Conservation (phyloP, 495 filamentous ascomycete species). For the Talaromyces ruber region DNA sequence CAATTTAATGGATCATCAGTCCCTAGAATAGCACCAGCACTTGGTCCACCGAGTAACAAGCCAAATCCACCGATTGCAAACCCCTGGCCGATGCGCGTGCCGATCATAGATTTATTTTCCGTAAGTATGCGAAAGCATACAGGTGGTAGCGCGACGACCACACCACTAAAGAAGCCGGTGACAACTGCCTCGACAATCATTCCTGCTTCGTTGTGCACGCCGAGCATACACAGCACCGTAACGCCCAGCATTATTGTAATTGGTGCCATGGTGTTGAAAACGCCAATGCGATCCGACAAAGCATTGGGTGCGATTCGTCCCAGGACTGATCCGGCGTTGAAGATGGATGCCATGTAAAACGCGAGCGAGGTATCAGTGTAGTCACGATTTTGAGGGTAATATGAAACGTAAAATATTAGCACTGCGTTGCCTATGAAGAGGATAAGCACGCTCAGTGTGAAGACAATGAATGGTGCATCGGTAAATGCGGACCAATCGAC, state of each 20-base stretch:
- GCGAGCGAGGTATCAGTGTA: slow-evolving; percentile 50
- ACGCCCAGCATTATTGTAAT: slow-evolving; percentile 19
- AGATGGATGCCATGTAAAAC: slow-evolving; percentile 34
- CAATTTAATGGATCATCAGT: slow-evolving; percentile 1
- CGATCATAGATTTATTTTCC: slow-evolving; percentile 15
- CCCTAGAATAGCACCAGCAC: slow-evolving; percentile 31
- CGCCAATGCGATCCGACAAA: slow-evolving; percentile 27
- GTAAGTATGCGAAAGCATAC: slow-evolving; percentile 13
- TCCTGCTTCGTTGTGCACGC: slow-evolving; percentile 15
- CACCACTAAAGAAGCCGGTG: slow-evolving; percentile 27
- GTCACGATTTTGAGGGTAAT: slow-evolving; percentile 40
- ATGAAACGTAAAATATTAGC: slow-evolving; percentile 35
- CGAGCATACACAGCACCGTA: slow-evolving; percentile 21
- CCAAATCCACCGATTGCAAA: slow-evolving; percentile 18
- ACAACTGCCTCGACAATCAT: slow-evolving; percentile 27
- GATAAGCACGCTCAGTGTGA: slow-evolving; percentile 16
- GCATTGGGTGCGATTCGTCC: slow-evolving; percentile 29
- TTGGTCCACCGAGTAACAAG: slow-evolving; percentile 21
- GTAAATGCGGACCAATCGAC: slow-evolving; percentile 24
- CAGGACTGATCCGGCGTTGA: slow-evolving; percentile 30
- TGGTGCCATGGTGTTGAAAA: slow-evolving; percentile 24
- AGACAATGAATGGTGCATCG: slow-evolving; percentile 21
- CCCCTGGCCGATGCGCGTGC: slow-evolving; percentile 26
- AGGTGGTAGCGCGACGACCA: slow-evolving; percentile 25
- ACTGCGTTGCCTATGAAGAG: slow-evolving; percentile 22